These are phyloP conservation scores for Diaporthe citrichinensis DNA, from an alignment of 2,329 filamentous ascomycete genomes.

Conservation along the genomic window DNA sequence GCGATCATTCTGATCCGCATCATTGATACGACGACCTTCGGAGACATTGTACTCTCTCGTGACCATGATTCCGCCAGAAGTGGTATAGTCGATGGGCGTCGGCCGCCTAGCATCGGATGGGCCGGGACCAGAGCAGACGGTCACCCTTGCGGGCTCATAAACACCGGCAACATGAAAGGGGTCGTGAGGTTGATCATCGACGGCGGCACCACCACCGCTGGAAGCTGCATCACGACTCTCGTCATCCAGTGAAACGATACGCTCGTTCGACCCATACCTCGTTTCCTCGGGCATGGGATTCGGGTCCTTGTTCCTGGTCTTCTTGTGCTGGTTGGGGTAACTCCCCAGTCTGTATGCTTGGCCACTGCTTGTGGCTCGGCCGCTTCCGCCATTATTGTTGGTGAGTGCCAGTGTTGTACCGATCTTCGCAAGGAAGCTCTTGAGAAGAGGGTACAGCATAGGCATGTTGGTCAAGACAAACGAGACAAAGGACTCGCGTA, in stretches of 20 bases:
- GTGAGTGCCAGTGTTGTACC: conserved; percentile 29
- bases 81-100: background rate
- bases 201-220: background rate
- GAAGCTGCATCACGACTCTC: background rate
- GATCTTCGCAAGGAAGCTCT: conserved; percentile 45
- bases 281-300: conserved; percentile 5
- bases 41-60: conserved; percentile 18
- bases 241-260: background rate
- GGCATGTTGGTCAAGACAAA: conserved; percentile 56
- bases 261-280: conserved; percentile 18
- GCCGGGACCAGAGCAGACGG: conserved; percentile 12
- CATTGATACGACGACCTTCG: background rate
- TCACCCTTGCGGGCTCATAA: background rate
- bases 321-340: conserved; percentile 11
- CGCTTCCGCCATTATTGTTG: background rate
- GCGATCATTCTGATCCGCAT: background rate
- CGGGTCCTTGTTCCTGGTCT: conserved; percentile 4
- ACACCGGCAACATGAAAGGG: background rate
- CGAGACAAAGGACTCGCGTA: conserved; percentile 57
- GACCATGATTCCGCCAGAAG: background rate
- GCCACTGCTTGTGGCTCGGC: background rate
- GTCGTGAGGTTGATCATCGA: background rate
- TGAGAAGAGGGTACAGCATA: conserved; percentile 54
- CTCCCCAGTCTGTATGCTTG: conserved; percentile 13
- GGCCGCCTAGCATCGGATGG: background rate